Evolutionary conservation across 495 filamentous ascomycete genomes (phyloP), one percentile per base, ranked within the genome.

Genomic region (Bathelium albidoporum): DNA sequence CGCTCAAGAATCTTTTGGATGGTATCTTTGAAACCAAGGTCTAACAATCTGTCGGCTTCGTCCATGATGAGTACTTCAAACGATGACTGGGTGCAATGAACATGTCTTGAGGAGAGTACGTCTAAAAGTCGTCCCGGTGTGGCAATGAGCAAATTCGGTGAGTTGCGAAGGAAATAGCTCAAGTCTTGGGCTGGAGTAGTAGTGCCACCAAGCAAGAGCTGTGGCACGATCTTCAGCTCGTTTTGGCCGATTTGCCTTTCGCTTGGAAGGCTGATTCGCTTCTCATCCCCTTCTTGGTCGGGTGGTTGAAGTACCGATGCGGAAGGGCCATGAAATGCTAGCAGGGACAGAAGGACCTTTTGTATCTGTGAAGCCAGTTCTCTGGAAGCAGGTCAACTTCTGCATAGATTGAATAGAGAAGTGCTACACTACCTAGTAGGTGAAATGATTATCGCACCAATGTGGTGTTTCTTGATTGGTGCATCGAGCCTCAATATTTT

Each of bases 1-100:
- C 88, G 82, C 12, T 84, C 80, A 32, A 97, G 76, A 60, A 98
- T 98, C 58, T 84, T 88, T 59, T 90, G 89, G 3, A 98, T 76
- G 66, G 94, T 89, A 9, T 93, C 85, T 70, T 91, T 91, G 77
- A 98, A 97, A 10, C 95, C 95, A n/a, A 97, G 79, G 74, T 98
- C 95, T 9, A 98, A 77, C 28, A 98, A 76, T 61, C 95, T 78
- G 71, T 98, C 94, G 45, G 94, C 94, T 75, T 98, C 94, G 70
- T 98, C 94, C 59, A 98, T 79, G 55, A 98, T 88, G 14, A 98
- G 81, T 9, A 66, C 36, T 36, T 70, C 68, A 32, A 70, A 70
- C 0, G 88, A 88, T 31, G 91, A 91, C 60, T 90, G 85, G 0
- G 93, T 86, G 65, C 88, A 90, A 70, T 95, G 89, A 3, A 97